Base-by-base conservation (phyloP, 169 alveolate species). In the Cardiosporidium cionae region DNA sequence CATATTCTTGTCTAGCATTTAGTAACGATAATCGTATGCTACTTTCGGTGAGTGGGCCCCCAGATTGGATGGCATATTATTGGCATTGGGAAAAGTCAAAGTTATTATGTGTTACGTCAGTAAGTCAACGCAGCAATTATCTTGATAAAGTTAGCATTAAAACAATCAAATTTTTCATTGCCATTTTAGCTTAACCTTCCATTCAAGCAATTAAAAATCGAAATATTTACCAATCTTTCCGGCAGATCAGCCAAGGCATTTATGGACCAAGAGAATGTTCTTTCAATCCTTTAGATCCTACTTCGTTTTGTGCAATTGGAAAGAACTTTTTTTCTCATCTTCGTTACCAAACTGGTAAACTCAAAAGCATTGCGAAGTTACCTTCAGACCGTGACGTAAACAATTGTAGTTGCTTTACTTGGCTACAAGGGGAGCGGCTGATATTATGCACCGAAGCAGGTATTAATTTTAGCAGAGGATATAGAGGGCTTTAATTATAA, bases 71-170 rank as follows among this genome's bases (percentile, higher is more conserved):
- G 52, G 70, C 87, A 37, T 79, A 87, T 16, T 67, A 78, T 32
- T 89, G 94, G 91, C 83, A 82, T 32, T 89, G 94, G 94, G 92
- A 89, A 72, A 82, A 86, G 83, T 78, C 29, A 78, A 72, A 29
- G 86, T 84, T 27, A 32, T 81, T 25, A 79, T 88, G 0, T 53
- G 76, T 29, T 65, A 73, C 66, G 62, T n/a, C n/a, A n/a, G n/a
- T n/a, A n/a, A n/a, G n/a, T n/a, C n/a, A n/a, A n/a, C n/a, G n/a
- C n/a, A n/a, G 80, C 71, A 33, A 36, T 62, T 25, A 44, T 65
- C 70, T 35, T 62, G 70, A 68, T 53, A 36, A 70, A 65, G 68
- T 65, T 68, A 32, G 53, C 74, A 62, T 62, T 65, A 62, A 74
- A 74, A 34, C 74, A 68, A 9, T 73, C 52, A 44, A 73, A 58